Percentiles rank a stretch among this genome's conserved stretches.
phyloP scores from a whole-genome alignment of 352 stramenopile species.

The Phytophthora boehmeriae region DNA sequence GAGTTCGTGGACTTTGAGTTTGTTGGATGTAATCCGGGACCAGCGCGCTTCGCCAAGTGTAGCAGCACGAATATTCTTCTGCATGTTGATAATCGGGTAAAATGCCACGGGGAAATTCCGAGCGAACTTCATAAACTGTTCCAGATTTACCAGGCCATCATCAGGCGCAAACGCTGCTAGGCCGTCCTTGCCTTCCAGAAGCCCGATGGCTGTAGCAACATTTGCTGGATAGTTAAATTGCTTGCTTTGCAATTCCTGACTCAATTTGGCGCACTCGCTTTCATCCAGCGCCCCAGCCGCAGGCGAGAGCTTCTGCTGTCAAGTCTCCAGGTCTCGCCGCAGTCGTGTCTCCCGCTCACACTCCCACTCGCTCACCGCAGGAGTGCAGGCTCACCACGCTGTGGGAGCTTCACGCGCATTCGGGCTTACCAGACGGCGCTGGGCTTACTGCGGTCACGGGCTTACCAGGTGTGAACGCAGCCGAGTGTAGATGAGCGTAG shows the following conservation, averaged over 20 bases:
- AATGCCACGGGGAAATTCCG: slow-evolving; percentile 58
- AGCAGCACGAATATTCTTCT: slow-evolving; percentile 51
- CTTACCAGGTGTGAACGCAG: too few species aligned
- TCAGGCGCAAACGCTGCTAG: slow-evolving; percentile 23
- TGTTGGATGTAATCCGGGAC: slow-evolving; percentile 48
- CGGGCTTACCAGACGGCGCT: too few species aligned
- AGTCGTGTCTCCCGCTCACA: too few species aligned
- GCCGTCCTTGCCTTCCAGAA: slow-evolving; percentile 49
- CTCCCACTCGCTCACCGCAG: too few species aligned
- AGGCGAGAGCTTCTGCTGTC: too few species aligned
- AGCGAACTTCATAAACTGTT: slow-evolving; percentile 60
- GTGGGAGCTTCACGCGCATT: too few species aligned
- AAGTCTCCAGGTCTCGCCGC: too few species aligned
- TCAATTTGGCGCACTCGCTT: slow-evolving; percentile 66
- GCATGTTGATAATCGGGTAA: slow-evolving; percentile 64
- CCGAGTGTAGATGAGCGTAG: too few species aligned
- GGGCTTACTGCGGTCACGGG: too few species aligned
- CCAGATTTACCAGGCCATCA: slow-evolving; percentile 52
- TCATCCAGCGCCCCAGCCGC: slow-evolving; percentile 63
- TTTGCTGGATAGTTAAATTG: slow-evolving; percentile 75
- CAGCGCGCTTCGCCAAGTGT: slow-evolving; percentile 51
- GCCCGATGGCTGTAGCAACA: slow-evolving; percentile 55
- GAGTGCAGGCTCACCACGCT: too few species aligned
- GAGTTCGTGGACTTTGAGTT: slow-evolving; percentile 57
- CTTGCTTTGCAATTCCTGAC: slow-evolving; percentile 64